Conservation (phyloP, 371 early-diverging fungal species). For the Lichtheimia ramosa region DNA sequence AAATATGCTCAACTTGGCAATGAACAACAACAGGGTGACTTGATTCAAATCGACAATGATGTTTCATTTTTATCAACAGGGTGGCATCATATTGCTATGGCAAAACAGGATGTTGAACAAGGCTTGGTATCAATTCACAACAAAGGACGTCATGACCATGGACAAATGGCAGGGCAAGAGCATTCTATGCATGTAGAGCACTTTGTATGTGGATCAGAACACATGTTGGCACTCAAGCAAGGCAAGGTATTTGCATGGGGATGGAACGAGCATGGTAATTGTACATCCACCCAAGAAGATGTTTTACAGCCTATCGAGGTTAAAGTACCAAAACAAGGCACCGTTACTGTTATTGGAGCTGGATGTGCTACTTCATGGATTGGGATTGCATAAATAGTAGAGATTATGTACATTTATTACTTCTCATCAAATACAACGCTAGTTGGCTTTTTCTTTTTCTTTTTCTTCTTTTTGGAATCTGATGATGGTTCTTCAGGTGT, state of each 20-base stretch:
- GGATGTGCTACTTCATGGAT: constrained; percentile 30
- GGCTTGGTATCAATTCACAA: background rate
- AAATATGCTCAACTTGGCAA: constrained; percentile 55
- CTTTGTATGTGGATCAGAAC: constrained; percentile 80
- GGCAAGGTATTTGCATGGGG: constrained; percentile 74
- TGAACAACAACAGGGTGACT: background rate
- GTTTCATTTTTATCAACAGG: constrained; percentile 54
- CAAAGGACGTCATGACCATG: constrained; percentile 69
- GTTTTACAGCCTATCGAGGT: background rate
- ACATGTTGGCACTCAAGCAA: constrained; percentile 55
- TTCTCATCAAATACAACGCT: background rate
- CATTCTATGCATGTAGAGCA: constrained; percentile 23
- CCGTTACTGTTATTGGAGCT: constrained; percentile 12
- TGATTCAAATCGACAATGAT: background rate
- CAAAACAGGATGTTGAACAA: constrained; percentile 10
- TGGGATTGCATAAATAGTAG: constrained; percentile 4
- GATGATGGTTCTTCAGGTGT: constrained; percentile 26
- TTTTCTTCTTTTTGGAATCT: constrained; percentile 16
- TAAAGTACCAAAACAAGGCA: constrained; percentile 1
- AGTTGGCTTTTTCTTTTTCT: constrained; percentile 23
- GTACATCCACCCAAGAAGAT: constrained; percentile 47
- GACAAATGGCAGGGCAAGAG: constrained; percentile 51
- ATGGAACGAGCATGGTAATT: constrained; percentile 96
- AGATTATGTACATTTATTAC: background rate
- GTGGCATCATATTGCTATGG: constrained; percentile 71